These are phyloP conservation scores for Plasmodium fragile DNA, from an alignment of 169 alveolate species.

Conservation along the genomic window DNA sequence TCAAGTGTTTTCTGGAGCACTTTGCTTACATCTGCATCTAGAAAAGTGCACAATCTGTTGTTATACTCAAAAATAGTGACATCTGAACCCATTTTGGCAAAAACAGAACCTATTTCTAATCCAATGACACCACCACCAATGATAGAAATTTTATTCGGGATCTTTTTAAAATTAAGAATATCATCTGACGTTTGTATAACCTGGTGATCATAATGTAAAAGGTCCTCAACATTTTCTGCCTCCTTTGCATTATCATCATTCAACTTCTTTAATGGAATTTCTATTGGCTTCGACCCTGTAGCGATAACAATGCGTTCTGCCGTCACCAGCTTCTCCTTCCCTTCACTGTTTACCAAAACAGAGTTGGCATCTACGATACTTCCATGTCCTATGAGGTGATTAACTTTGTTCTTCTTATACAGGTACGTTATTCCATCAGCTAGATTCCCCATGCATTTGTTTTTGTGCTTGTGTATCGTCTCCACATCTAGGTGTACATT, in stretches of 20 bases:
- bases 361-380: slow-evolving; percentile 50
- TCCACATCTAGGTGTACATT: slow-evolving; percentile 86
- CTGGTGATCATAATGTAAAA: slow-evolving; percentile 80
- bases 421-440: slow-evolving; percentile 94
- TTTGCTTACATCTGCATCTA: slow-evolving; percentile 89
- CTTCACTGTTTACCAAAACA: slow-evolving; percentile 23
- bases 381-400: slow-evolving; percentile 89
- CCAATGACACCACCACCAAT: slow-evolving; percentile 99
- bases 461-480: slow-evolving; percentile 88
- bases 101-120: slow-evolving; percentile 97
- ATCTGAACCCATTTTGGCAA: slow-evolving; percentile 93
- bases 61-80: slow-evolving; percentile 85
- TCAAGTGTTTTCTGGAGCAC: slow-evolving; percentile 88
- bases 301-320: slow-evolving; percentile 85
- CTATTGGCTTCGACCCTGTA: slow-evolving; percentile 95
- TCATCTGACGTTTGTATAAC: slow-evolving; percentile 82
- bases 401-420: slow-evolving; percentile 94
- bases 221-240: slow-evolving; percentile 89
- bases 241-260: slow-evolving; percentile 86
- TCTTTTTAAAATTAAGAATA: slow-evolving; percentile 80
- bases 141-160: slow-evolving; percentile 93
- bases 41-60: slow-evolving; percentile 83
- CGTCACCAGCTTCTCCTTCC: slow-evolving; percentile 36
- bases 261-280: slow-evolving; percentile 88
- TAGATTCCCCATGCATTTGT: slow-evolving; percentile 89